A percentile compares a stretch with the other conserved stretches of the same genome.
These are phyloP conservation scores for Globisporangium lucens DNA, from an alignment of 352 stramenopile species.

Conservation along the genomic window DNA sequence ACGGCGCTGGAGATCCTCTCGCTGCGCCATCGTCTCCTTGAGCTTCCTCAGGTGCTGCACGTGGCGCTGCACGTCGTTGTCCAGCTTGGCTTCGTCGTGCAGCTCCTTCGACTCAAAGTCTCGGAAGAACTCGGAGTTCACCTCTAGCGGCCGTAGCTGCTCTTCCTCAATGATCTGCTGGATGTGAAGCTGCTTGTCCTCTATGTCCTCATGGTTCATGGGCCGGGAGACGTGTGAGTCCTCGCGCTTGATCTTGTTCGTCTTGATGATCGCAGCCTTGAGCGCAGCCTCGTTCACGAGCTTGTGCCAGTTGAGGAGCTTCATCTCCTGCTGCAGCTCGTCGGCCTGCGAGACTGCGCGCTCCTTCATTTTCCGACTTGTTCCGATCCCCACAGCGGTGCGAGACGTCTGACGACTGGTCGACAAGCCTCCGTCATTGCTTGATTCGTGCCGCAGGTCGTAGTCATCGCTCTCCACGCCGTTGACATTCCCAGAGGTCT, in stretches of 20 bases:
- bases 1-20: conserved; percentile 57
- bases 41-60: conserved; percentile 84
- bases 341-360: conserved; percentile 55
- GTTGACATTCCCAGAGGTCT: conserved; percentile 5
- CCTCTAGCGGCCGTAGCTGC: conserved; percentile 88
- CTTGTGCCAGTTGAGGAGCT: conserved; percentile 94
- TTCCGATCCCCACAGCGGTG: conserved; percentile 1
- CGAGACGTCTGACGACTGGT: conserved; percentile 9
- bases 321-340: conserved; percentile 90
- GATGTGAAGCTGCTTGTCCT: conserved; percentile 85
- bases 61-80: conserved; percentile 86
- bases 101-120: conserved; percentile 79
- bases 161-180: conserved; percentile 92
- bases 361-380: conserved; percentile 14
- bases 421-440: not conserved
- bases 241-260: conserved; percentile 79
- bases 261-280: conserved; percentile 90
- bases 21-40: conserved; percentile 58
- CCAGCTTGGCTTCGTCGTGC: conserved; percentile 59
- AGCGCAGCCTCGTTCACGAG: conserved; percentile 92
- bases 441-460: conserved; percentile 17
- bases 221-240: conserved; percentile 51
- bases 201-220: conserved; percentile 51
- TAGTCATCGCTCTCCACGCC: not conserved
- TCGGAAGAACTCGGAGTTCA: conserved; percentile 86